Percentiles rank a stretch among this genome's conserved stretches.
Evolutionary conservation across 1,139 yeast species (phyloP).

Genomic region (Candida pseudoviswanathii): DNA sequence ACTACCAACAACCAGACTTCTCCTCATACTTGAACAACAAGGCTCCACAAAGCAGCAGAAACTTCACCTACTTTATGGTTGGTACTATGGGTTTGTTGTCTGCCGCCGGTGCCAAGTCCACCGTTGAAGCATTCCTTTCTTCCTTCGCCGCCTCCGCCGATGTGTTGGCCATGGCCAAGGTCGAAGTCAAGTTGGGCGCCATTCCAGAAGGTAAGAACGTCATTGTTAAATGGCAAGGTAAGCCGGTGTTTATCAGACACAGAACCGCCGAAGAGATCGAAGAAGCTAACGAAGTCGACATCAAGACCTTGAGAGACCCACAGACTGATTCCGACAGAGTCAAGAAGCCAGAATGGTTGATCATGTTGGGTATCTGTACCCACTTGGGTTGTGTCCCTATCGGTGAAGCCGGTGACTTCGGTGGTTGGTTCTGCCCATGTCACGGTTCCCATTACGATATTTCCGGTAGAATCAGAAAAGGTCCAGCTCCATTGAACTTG

Average conservation of each 20-base stretch:
- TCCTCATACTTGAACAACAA: constrained; percentile 79
- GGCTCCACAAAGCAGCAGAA: constrained; percentile 72
- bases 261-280: constrained; percentile 92
- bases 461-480: constrained; percentile 99
- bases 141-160: constrained; percentile 98
- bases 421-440: constrained; percentile 99
- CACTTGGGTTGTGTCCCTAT: constrained; percentile 99
- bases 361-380: constrained; percentile 99
- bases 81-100: constrained; percentile 93
- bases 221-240: constrained; percentile 99
- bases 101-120: constrained; percentile 97
- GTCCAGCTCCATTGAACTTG: constrained; percentile 99
- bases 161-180: constrained; percentile 99
- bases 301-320: constrained; percentile 86
- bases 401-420: constrained; percentile 99
- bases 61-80: constrained; percentile 94
- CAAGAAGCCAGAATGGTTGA: constrained; percentile 96
- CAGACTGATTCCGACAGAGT: constrained; percentile 93
- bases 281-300: constrained; percentile 86
- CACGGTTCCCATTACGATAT: constrained; percentile 99
- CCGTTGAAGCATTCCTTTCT: constrained; percentile 92
- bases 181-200: constrained; percentile 90
- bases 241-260: constrained; percentile 99
- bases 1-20: constrained; percentile 93
- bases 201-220: constrained; percentile 98